Evolutionary conservation across 257 asterid species (phyloP).

Genomic region (Plantago major): DNA sequence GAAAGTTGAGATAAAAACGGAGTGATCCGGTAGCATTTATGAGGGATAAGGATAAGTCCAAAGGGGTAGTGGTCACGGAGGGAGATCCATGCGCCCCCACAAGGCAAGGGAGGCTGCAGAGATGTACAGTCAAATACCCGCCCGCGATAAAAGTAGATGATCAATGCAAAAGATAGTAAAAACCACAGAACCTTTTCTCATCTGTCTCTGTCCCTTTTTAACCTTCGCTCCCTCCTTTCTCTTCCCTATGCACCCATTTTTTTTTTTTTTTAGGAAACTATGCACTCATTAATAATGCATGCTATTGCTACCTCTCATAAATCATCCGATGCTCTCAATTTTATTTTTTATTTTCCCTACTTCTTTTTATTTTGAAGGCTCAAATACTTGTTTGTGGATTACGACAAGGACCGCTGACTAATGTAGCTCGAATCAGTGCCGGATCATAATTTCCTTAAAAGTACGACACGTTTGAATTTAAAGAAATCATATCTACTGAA

Average conservation of each 20-base stretch:
- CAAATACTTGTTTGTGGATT: no score
- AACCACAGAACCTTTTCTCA: slow-evolving; percentile 44
- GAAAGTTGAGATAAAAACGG: no score
- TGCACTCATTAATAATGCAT: background rate
- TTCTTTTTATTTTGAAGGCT: no score
- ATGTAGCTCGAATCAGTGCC: no score
- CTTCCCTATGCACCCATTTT: background rate
- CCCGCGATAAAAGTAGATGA: slow-evolving; percentile 95
- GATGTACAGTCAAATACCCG: slow-evolving; percentile 17
- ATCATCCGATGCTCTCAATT: background rate
- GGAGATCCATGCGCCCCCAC: no score
- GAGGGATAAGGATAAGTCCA: background rate
- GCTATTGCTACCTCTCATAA: background rate
- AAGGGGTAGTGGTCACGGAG: slow-evolving; percentile 3
- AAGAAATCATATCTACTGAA: no score
- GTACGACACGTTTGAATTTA: no score
- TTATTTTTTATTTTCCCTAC: background rate
- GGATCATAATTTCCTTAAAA: no score
- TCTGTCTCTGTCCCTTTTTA: slow-evolving; percentile 29
- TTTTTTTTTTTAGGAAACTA: no score
- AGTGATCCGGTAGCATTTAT: no score
- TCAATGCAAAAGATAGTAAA: slow-evolving; percentile 32
- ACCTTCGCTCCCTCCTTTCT: slow-evolving; percentile 19
- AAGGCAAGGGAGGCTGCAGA: no score
- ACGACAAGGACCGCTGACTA: no score